Evolutionary conservation across 2,329 filamentous ascomycete species (phyloP), one percentile per base, ranked within the genome.

Genomic region (Venturia nashicola): DNA sequence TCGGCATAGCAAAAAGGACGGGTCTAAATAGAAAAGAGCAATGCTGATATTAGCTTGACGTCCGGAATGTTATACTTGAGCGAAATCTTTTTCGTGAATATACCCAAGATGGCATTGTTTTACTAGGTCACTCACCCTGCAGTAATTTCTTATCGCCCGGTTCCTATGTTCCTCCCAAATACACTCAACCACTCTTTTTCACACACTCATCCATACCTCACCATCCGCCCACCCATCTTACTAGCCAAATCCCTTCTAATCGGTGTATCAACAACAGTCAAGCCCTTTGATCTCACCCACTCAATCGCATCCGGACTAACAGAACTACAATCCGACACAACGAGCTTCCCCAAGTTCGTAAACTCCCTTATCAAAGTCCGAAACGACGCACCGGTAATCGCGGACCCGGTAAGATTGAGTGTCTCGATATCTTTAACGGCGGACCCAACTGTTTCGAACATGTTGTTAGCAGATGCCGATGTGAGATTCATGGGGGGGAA

Each of bases 251-350:
- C 59, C 16, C 23, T 44, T 8, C 32, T 39, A 27, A 27, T 60
- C 14, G 39, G 36, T n/a, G 27, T 34, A 27, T 60, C n/a, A 14
- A 60, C 14, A 27, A 62, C 42, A 46, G 40, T 39, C n/a, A 64
- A 7, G 0, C 62, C 55, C 27, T 64, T 55, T 1, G 32, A 12
- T 11, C 44, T 36, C 14, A n/a, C 62, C 62, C 62, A 64, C 6
- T 64, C 62, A 32, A 64, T 46, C 16, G 62, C 62, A 61, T 64
- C 62, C 23, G n/a, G 54, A 44, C 54, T 43, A 20, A 64, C n/a
- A 48, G 36, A 16, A 40, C 51, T 18, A 48, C 62, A 64, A 18
- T 39, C 61, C 18, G 46, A 51, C 39, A 63, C 36, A 7, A 34
- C 43, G 18, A 63, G 61, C 12, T 18, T 54, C 1, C 5, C 36